Percentiles rank a stretch among this genome's conserved stretches.
Conservation (phyloP, 2,329 filamentous ascomycete species). For the Mycocentrospora acerina region DNA sequence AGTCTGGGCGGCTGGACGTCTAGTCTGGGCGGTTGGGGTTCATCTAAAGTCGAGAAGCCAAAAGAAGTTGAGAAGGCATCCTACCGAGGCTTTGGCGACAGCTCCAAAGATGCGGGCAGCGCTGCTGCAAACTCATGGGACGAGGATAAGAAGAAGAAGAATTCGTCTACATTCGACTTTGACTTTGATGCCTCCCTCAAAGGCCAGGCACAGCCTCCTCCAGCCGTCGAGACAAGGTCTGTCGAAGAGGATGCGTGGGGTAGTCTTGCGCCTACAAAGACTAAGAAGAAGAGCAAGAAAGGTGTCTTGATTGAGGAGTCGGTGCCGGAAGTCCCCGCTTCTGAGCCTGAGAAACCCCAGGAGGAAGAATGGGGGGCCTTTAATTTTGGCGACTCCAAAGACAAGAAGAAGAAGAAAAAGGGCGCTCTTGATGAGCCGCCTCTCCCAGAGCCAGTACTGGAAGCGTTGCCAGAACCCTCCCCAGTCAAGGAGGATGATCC, state of each 20-base stretch:
- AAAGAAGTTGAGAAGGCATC: slow-evolving; percentile 5
- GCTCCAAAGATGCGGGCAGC: slow-evolving; percentile 35
- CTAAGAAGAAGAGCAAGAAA: slow-evolving; percentile 46
- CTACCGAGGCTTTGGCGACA: slow-evolving; percentile 30
- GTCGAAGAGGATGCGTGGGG: slow-evolving; percentile 38
- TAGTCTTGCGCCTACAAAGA: slow-evolving; percentile 42
- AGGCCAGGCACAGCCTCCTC: slow-evolving; percentile 6
- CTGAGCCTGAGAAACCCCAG: slow-evolving; percentile 37
- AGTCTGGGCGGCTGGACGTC: slow-evolving; percentile 25
- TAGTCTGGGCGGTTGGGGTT: slow-evolving; percentile 29
- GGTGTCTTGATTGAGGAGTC: slow-evolving; percentile 21
- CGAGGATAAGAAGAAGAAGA: slow-evolving; percentile 39
- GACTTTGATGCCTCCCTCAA: slow-evolving; percentile 40
- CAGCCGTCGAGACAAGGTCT: slow-evolving; percentile 25
- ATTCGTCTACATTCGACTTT: slow-evolving; percentile 36
- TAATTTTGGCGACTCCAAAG: slow-evolving; percentile 29
- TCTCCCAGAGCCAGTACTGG: slow-evolving; percentile 14
- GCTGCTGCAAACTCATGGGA: slow-evolving; percentile 29
- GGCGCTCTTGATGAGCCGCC: slow-evolving; percentile 20
- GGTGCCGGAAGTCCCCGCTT: slow-evolving; percentile 30
- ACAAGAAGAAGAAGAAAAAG: slow-evolving; percentile 42
- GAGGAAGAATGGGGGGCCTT: slow-evolving; percentile 31
- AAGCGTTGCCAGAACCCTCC: slow-evolving; percentile 25
- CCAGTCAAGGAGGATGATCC: slow-evolving; percentile 33
- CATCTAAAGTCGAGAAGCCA: slow-evolving; percentile 9